phyloP scores from a whole-genome alignment of 352 stramenopile genomes.

The Globisporangium orthogonon region DNA sequence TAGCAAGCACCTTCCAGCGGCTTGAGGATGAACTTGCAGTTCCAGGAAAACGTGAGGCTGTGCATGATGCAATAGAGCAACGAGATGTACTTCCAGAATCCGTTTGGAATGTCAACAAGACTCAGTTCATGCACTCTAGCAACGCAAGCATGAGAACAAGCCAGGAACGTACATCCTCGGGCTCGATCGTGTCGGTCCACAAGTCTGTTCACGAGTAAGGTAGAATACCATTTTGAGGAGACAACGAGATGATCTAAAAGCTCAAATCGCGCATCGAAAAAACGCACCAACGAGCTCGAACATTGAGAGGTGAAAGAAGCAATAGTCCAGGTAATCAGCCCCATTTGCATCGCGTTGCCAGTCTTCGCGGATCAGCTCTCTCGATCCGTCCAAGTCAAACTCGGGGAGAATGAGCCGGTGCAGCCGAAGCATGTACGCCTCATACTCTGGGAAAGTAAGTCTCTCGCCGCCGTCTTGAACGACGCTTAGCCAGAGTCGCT shows the following conservation, averaged over 20 bases:
- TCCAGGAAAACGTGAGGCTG: slow-evolving; percentile 46
- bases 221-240: too few relatives aligned
- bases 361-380: slow-evolving; percentile 57
- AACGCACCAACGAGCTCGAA: slow-evolving; percentile 75
- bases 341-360: slow-evolving; percentile 56
- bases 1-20: slow-evolving; percentile 29
- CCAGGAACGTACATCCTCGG: slow-evolving; percentile 44
- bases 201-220: slow-evolving; percentile 23
- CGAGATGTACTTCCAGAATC: slow-evolving; percentile 51
- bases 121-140: neutral
- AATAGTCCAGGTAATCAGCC: slow-evolving; percentile 48
- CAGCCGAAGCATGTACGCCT: slow-evolving; percentile 65
- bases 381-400: slow-evolving; percentile 60
- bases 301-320: slow-evolving; percentile 78
- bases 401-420: slow-evolving; percentile 73
- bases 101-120: neutral
- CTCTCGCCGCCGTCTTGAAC: slow-evolving; percentile 18
- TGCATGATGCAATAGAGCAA: slow-evolving; percentile 74
- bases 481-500: slow-evolving; percentile 60
- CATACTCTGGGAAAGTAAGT: slow-evolving; percentile 49
- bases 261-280: neutral
- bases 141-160: neutral
- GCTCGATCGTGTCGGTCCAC: slow-evolving; percentile 60
- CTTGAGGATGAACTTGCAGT: slow-evolving; percentile 42
- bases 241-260: neutral